Evolutionary conservation across 208 protist genomes (phyloP).

Genomic region (Acanthamoeba sp.): DNA sequence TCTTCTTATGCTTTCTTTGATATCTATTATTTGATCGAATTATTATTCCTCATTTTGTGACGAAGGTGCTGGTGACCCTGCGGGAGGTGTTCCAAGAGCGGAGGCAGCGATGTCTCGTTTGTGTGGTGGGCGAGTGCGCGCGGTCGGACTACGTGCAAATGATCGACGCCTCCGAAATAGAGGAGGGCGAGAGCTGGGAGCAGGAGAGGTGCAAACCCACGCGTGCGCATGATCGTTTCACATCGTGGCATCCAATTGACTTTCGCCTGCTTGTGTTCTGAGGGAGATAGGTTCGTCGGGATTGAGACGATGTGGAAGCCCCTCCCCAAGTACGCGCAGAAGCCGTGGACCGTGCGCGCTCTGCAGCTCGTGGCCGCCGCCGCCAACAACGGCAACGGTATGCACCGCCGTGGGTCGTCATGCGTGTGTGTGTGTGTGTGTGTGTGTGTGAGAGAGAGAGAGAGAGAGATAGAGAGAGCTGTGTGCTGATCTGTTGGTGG

Average conservation of each 20-base stretch:
- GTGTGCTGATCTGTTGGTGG: neutral
- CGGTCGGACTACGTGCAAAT: slow-evolving; percentile 38
- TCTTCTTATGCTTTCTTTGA: neutral
- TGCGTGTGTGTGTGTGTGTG: neutral
- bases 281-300: slow-evolving; percentile 6
- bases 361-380: slow-evolving; percentile 49
- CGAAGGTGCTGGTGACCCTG: slow-evolving; percentile 52
- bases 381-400: slow-evolving; percentile 12
- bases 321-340: slow-evolving; percentile 54
- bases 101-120: neutral
- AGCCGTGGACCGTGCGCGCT: slow-evolving; percentile 51
- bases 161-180: slow-evolving; percentile 53
- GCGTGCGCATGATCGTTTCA: neutral
- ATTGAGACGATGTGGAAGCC: slow-evolving; percentile 75
- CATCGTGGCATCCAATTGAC: no score
- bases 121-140: slow-evolving; percentile 42
- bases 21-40: neutral
- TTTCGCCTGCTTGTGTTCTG: neutral
- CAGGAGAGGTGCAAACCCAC: neutral
- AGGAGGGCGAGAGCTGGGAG: slow-evolving; percentile 55
- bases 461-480: neutral
- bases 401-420: neutral
- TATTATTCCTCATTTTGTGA: neutral
- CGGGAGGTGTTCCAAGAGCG: slow-evolving; percentile 65
- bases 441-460: neutral